Evolutionary conservation across 306 rosid species (phyloP), one percentile per base, ranked within the genome.

Genomic region (Sicyos edulis): DNA sequence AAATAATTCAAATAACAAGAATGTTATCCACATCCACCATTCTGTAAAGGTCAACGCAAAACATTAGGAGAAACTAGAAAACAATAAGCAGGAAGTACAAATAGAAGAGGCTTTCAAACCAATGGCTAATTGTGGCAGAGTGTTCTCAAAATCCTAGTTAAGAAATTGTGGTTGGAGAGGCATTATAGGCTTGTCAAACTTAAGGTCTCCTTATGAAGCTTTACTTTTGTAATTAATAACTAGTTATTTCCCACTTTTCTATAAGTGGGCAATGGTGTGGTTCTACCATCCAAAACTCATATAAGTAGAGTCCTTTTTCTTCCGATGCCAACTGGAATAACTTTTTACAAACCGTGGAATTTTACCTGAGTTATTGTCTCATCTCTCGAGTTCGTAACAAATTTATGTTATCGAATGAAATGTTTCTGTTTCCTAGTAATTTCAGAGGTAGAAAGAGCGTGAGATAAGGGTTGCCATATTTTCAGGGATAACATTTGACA

Each of bases 1-100:
- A 21, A 7, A 61, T 16, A 61, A 60, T 60, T 60, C 45, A 60
- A 60, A 60, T 60, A 60, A 45, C 72, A 67, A 67, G 40, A 67
- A 21, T 12, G n/a, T 66, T 21, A 44, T 66, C 45, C 71, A 19
- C 54, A 65, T 65, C 44, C 71, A 65, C 34, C 17, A 65, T 29
- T 40, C 54, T 65, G 19, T 44, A 42, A 29, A 65, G 54, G 69
- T 34, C 69, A 63, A 63, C 50, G 50, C 51, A n/a, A 61, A 7
- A 26, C 45, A 26, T 14, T 29, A 14, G 8, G 14, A 34, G 22
- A 61, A n/a, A 34, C 63, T 57, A 57, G n/a, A 15, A 61, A 61
- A 20, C 68, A 16, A 61, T 3, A 16, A 2, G 68, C 20, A 61
- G 68, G 22, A 61, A 32, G 21, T 16, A 37, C 51, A 9, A n/a